Evolutionary conservation across 2,329 filamentous ascomycete genomes (phyloP), one percentile per base, ranked within the genome.

Genomic region (Colletotrichum sansevieriae): DNA sequence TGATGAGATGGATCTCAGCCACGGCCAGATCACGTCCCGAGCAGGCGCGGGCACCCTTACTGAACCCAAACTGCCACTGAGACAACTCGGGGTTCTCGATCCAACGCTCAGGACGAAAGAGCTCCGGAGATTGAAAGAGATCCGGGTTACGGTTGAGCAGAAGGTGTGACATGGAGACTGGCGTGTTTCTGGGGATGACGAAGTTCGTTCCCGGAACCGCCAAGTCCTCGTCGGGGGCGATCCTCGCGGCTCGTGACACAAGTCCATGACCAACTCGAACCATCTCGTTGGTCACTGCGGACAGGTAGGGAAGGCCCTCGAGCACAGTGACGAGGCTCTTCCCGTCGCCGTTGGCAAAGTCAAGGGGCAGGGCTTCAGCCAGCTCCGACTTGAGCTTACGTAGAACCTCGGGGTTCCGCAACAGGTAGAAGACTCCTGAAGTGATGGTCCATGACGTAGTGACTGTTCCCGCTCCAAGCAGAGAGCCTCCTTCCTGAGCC

Each of bases 271-370:
- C n/a, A 6, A 56, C 20, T 18, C 54, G 54, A 8, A 56, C 20
- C n/a, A 20, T 43, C 22, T 56, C 54, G 7, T 56, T 15, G 3
- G 20, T 20, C 11, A 79, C 70, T 0, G 79, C 81, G 2, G 78
- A 75, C 12, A 85, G 75, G 60, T 78, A 82, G 1, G 77, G 76
- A 8, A 82, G 72, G 57, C 73, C 72, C 70, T 81, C 76, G 22
- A 81, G 72, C 10, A 74, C 71, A 35, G 55, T 44, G 43, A n/a
- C 9, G 9, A 39, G 35, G 35, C 35, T 39, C 35, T 39, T 39
- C 10, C 12, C 35, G 35, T 39, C 12, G 4, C 10, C 9, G 35
- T 10, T 13, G 35, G 12, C 35, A 39, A 39, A 13, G 18, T 51
- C n/a, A 15, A 43, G n/a, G 9, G 43, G 65, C 10, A 62, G 64